Evolutionary conservation across 495 filamentous ascomycete genomes (phyloP).

Genomic region (Penicillium lividum): DNA sequence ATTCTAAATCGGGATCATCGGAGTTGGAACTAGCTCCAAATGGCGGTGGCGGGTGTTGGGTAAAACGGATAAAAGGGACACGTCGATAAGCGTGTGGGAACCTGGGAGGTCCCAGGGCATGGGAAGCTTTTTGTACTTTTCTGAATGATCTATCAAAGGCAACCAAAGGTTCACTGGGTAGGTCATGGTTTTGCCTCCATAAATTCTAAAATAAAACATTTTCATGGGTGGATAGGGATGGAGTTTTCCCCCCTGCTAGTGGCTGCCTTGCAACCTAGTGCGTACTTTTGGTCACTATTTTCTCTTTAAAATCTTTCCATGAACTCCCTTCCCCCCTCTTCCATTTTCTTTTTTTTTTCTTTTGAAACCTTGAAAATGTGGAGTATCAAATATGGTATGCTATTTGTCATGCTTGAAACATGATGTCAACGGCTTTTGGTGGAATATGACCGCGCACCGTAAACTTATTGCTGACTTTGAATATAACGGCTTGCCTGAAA

Average conservation of each 20-base stretch:
- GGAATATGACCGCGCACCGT: background rate
- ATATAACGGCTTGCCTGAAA: background rate
- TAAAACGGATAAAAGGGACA: background rate
- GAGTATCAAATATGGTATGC: background rate
- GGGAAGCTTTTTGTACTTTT: background rate
- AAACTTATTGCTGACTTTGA: background rate
- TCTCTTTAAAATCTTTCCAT: no score
- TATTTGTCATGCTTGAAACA: background rate
- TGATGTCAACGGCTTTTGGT: background rate
- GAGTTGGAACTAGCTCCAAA: slow-evolving; percentile 7
- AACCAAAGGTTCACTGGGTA: background rate
- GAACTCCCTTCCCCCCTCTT: background rate
- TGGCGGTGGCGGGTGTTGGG: slow-evolving; percentile 10
- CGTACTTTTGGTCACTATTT: background rate
- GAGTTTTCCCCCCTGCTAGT: background rate
- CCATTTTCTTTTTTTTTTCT: background rate
- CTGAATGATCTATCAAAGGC: background rate
- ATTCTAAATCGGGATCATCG: slow-evolving; percentile 1
- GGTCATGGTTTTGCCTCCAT: background rate
- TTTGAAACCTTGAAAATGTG: background rate
- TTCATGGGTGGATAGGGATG: background rate
- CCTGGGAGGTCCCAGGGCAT: background rate
- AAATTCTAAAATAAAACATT: background rate
- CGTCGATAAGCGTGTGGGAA: background rate
- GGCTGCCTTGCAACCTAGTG: slow-evolving; percentile 1